These are phyloP conservation scores for Babesia ovata DNA, from an alignment of 169 alveolate genomes.

Conservation along the genomic window DNA sequence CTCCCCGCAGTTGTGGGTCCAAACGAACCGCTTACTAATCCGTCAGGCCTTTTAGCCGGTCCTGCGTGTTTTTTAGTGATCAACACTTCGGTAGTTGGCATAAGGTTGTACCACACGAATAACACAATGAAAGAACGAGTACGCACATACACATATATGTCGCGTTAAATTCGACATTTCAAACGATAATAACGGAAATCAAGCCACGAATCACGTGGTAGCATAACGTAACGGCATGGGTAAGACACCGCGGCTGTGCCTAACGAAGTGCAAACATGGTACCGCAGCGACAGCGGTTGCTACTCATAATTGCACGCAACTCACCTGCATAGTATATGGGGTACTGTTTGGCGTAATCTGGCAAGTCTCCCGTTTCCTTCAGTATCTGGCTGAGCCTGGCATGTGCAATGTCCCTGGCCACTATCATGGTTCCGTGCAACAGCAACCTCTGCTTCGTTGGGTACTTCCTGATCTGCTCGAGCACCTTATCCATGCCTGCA, in stretches of 20 bases:
- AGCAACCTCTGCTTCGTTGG: conserved; percentile 82
- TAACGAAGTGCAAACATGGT: not conserved
- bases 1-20: conserved; percentile 92
- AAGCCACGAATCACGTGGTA: too few species aligned
- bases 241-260: not conserved
- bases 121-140: not conserved
- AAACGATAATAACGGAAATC: too few species aligned
- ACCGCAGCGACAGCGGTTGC: not conserved
- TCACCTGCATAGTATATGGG: conserved; percentile 88
- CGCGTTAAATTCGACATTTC: too few species aligned
- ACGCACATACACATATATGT: not conserved
- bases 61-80: conserved; percentile 39
- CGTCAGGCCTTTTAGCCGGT: conserved; percentile 87
- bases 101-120: not conserved
- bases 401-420: conserved; percentile 90
- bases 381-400: conserved; percentile 78
- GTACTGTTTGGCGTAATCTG: conserved; percentile 81
- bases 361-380: conserved; percentile 74
- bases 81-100: not conserved
- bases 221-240: too few species aligned
- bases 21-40: conserved; percentile 84
- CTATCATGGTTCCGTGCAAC: conserved; percentile 79
- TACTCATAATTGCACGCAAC: not conserved
- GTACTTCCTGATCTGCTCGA: conserved; percentile 66
- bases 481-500: conserved; percentile 78